Percentiles rank a stretch among this genome's conserved stretches.
phyloP scores from a whole-genome alignment of 805 yeast genomes.

The Metschnikowia baotianmanensis region DNA sequence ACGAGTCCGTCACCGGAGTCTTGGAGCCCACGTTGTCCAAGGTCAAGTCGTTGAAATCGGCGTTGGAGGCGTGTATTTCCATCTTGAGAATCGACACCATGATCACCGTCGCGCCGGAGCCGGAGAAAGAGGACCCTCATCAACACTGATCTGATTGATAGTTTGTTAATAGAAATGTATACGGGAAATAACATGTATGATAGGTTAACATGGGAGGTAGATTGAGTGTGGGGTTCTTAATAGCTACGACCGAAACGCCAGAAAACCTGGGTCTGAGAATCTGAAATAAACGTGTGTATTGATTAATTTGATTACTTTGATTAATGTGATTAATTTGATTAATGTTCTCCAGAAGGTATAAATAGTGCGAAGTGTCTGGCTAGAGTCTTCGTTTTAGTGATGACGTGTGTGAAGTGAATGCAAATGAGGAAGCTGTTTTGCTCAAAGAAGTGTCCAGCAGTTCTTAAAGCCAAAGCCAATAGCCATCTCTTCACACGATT shows the following conservation, averaged over 20 bases:
- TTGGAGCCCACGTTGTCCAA: slow-evolving; percentile 94
- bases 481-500: neutral
- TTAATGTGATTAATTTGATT: too few relatives aligned
- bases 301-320: too few relatives aligned
- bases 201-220: neutral
- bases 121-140: slow-evolving; percentile 87
- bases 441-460: slow-evolving; percentile 6
- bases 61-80: slow-evolving; percentile 97
- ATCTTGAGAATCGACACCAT: slow-evolving; percentile 96
- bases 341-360: too few relatives aligned
- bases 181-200: slow-evolving; percentile 1
- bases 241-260: too few relatives aligned
- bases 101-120: slow-evolving; percentile 97
- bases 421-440: too few relatives aligned
- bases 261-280: too few relatives aligned
- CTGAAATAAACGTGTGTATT: too few relatives aligned
- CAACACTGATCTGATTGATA: slow-evolving; percentile 52
- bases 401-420: too few relatives aligned
- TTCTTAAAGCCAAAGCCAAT: neutral
- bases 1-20: slow-evolving; percentile 81
- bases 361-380: too few relatives aligned
- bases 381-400: too few relatives aligned
- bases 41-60: slow-evolving; percentile 88
- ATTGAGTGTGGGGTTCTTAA: too few relatives aligned
- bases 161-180: slow-evolving; percentile 4